Base-by-base conservation (phyloP, 352 stramenopile genomes). In the Phytopythium aichiense region DNA sequence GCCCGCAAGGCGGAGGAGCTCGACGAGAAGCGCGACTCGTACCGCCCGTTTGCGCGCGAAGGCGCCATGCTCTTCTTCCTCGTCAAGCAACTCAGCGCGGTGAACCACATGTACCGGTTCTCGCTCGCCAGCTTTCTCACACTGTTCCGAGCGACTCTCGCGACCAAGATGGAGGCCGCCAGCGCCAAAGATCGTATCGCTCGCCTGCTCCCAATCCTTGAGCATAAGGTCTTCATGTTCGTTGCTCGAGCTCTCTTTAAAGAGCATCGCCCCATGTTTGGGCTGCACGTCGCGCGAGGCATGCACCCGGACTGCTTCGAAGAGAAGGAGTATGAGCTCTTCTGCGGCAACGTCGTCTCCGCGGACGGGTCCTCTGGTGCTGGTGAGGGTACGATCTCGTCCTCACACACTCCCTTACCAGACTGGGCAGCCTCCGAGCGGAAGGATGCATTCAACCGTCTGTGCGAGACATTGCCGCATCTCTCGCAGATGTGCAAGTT, bases 21-120 rank as follows among this genome's bases (percentile, higher is more conserved):
- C 4, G 91, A 98, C 58, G 77, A 92, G 57, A 96, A 98, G 67
- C 84, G 95, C 3, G 86, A 98, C 33, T 80, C 86, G 15, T 98
- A 98, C 64, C 73, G 81, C 0, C 78, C 81, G 5, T 98, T 98
- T 60, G 92, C 95, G 0, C 74, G 82, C 25, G 86, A 95, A 73
- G 93, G 92, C 9, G 86, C 86, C 2, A 90, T 89, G 56, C 71
- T 99, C 25, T 98, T 97, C 74, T 98, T 99, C 81, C 72, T 97
- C 23, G 81, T 98, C 49, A 94, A 95, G 51, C 77, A 93, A 48
- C 75, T 98, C 25, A 85, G 88, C 45, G 76, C 77, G 18, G 75
- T 97, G 8, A 98, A 98, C 73, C 91, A 96, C 72, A 98, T 98
- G 94, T 98, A 98, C 62, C 92, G 96, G 8, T 98, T 98, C 67